Evolutionary conservation across 2,329 filamentous ascomycete genomes (phyloP).

Genomic region (Venturia nashicola): DNA sequence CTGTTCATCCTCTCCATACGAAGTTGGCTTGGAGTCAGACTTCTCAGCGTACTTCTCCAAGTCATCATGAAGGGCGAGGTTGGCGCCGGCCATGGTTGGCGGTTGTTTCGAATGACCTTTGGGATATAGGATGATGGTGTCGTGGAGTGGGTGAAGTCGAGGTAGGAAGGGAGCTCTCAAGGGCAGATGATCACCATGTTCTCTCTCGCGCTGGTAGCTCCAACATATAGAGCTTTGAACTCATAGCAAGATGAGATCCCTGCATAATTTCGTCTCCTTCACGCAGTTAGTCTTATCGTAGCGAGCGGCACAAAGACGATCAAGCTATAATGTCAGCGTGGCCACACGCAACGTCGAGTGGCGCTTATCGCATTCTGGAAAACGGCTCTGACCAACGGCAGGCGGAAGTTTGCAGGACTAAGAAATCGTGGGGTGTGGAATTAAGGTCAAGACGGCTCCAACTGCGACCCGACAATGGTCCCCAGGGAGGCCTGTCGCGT

Average conservation of each 20-base stretch:
- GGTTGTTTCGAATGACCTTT: neutral
- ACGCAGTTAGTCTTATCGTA: neutral
- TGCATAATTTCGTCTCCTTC: neutral
- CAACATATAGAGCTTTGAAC: neutral
- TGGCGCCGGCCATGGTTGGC: neutral
- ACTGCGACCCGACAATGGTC: neutral
- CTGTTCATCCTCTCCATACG: neutral
- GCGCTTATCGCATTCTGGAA: neutral
- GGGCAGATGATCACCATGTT: neutral
- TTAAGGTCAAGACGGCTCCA: neutral
- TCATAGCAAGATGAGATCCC: neutral
- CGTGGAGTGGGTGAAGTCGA: neutral
- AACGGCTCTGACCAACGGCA: neutral
- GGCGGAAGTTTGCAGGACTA: neutral
- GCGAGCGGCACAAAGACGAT: neutral
- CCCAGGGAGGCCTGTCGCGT: neutral
- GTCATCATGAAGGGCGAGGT: neutral
- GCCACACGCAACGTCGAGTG: neutral
- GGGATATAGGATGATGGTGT: neutral
- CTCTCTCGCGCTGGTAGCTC: neutral
- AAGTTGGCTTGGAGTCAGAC: neutral
- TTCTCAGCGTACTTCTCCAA: constrained; percentile 3
- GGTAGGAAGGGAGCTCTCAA: neutral
- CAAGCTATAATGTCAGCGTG: neutral
- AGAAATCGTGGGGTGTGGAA: constrained; percentile 1